Evolutionary conservation across 805 yeast genomes (phyloP), one percentile per base, ranked within the genome.

Genomic region (Blastobotrys americana): DNA sequence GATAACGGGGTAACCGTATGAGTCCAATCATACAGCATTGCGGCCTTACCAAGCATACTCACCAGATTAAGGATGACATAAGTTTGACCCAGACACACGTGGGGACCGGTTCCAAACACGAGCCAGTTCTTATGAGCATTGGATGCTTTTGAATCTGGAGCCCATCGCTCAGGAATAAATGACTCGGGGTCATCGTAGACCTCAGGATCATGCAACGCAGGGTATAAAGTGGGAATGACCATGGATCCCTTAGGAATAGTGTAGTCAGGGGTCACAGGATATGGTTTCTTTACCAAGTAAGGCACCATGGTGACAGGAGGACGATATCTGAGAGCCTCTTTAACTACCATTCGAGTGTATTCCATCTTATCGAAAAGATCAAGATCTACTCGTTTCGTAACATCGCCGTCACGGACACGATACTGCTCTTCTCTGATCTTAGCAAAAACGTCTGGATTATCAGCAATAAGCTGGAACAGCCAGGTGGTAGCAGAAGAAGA

Each of bases 231-330:
- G 49, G 98, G 98, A 55, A 93, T 87, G 55, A 93, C 74, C 98
- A 93, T 93, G 21, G 97, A 74, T 38, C 97, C 97, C 69, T 88
- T 89, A 63, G 98, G 98, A 41, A 88, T 96, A 21, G 90, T 80
- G 69, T 93, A 93, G 46, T 72, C 76, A 13, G 82, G 82, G 34
- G 86, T 76, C 43, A 93, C 79, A 35, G 95, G 95, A 74, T 84
- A 93, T 10, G 76, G 69, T 64, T 87, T 74, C 73, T 93, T 93
- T 43, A 77, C 96, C 48, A 86, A 87, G 63, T 93, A 93, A 42
- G 98, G 98, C 49, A 93, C 97, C 98, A 93, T 93, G 46, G 89
- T 60, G 50, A 93, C 98, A 3, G 98, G 98, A 21, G 98, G 98
- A 68, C 97, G 82, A 71, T 84, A 84, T 64, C 98, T 82, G 56